phyloP scores from a whole-genome alignment of 106 monocot genomes.

The Gastrodia elata region DNA sequence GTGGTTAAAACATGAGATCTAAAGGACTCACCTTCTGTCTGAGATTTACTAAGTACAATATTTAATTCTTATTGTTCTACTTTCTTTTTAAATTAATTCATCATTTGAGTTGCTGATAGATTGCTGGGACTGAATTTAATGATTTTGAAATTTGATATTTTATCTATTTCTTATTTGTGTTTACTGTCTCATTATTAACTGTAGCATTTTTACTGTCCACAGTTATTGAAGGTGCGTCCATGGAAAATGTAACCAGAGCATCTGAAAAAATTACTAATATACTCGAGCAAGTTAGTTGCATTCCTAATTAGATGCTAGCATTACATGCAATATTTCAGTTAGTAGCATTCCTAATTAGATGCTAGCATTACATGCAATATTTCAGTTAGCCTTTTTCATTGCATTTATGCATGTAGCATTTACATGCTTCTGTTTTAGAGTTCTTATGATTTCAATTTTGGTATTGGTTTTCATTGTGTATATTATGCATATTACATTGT shows the following conservation, averaged over 20 bases:
- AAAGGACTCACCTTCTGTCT: too few species aligned
- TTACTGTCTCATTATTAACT: background rate
- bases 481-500: background rate
- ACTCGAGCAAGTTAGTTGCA: conserved; percentile 51
- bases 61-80: background rate
- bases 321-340: too few species aligned
- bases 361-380: background rate
- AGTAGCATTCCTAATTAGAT: conserved; percentile 1
- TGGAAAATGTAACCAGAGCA: conserved; percentile 53
- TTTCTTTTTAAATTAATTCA: background rate
- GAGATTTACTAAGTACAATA: too few species aligned
- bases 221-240: conserved; percentile 56
- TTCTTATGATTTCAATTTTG: background rate
- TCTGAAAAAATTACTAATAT: conserved; percentile 38
- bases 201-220: conserved; percentile 7
- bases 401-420: conserved; percentile 2
- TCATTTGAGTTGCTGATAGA: background rate
- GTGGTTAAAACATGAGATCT: too few species aligned
- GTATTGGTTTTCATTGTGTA: background rate
- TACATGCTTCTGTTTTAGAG: background rate
- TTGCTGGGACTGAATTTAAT: background rate
- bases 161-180: background rate
- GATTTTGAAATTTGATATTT: background rate
- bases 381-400: background rate
- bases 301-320: background rate